phyloP scores from a whole-genome alignment of 164 flowering plant genomes.

The Cinnamomum micranthum region DNA sequence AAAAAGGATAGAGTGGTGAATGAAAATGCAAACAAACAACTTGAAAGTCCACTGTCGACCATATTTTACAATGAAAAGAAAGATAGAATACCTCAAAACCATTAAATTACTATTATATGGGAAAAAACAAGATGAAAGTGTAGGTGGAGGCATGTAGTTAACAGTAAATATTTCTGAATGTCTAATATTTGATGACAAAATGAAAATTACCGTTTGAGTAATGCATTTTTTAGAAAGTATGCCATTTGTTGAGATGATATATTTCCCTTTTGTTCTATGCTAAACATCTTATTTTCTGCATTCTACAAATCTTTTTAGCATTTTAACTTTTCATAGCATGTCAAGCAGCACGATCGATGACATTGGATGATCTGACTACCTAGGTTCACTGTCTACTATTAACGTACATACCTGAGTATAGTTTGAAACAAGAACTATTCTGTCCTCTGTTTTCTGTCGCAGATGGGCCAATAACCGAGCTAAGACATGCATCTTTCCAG shows the following conservation, averaged over 20 bases:
- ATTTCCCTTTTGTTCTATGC: too few species aligned
- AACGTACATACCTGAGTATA: conserved; percentile 75
- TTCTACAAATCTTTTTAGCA: not conserved
- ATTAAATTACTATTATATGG: too few species aligned
- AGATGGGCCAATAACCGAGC: conserved; percentile 83
- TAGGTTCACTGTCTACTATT: not conserved
- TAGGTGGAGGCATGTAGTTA: not conserved
- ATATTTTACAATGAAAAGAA: not conserved
- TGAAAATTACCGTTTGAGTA: too few species aligned
- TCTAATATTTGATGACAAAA: not conserved
- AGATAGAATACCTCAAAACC: not conserved
- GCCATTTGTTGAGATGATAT: not conserved
- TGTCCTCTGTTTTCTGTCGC: conserved; percentile 81
- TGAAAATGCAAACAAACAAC: not conserved
- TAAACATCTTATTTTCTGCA: not conserved
- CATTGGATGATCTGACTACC: not conserved
- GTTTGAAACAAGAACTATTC: conserved; percentile 96
- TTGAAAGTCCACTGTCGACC: not conserved
- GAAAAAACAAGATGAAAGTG: not conserved
- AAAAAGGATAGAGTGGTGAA: not conserved
- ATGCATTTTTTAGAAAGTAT: too few species aligned
- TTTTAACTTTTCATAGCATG: not conserved
- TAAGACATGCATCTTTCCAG: conserved; percentile 97
- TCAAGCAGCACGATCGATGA: not conserved
- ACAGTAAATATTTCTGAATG: not conserved